phyloP scores from a whole-genome alignment of 2,329 filamentous ascomycete genomes.

The Xylaria sp. region DNA sequence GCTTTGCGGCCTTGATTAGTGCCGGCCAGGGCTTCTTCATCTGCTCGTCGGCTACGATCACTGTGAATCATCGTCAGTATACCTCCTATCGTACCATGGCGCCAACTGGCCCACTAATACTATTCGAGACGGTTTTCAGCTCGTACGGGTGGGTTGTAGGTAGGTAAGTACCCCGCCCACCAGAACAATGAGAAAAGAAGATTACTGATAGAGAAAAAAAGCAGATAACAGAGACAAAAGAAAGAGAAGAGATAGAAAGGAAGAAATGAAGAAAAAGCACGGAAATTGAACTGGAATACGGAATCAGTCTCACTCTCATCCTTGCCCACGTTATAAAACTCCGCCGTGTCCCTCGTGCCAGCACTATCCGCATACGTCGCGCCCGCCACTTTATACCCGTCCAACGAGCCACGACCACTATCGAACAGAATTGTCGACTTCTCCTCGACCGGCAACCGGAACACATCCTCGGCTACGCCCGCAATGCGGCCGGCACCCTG shows the following conservation, averaged over 20 bases:
- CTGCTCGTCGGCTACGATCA: constrained; percentile 24
- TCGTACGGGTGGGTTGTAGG: too few species aligned
- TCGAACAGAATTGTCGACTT: constrained; percentile 26
- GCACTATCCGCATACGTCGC: constrained; percentile 27
- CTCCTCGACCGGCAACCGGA: constrained; percentile 28
- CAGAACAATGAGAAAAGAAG: too few species aligned
- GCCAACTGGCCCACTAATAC: too few species aligned
- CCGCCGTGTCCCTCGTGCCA: constrained; percentile 30
- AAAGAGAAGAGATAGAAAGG: neutral
- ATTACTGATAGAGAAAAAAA: neutral
- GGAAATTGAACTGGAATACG: neutral
- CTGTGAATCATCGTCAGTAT: constrained; percentile 10
- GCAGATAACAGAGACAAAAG: neutral
- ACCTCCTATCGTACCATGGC: too few species aligned
- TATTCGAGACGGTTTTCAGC: too few species aligned
- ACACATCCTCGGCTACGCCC: constrained; percentile 24
- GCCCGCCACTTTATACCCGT: constrained; percentile 33
- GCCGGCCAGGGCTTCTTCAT: constrained; percentile 29
- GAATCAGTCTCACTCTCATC: constrained; percentile 25
- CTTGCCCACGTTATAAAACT: constrained; percentile 35
- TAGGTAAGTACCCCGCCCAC: too few species aligned
- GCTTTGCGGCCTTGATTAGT: constrained; percentile 20
- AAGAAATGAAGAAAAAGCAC: neutral
- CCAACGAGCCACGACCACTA: constrained; percentile 21
- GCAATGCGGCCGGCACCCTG: constrained; percentile 23